Percentiles rank a stretch among this genome's conserved stretches.
Evolutionary conservation across 1,284 basidiomycete species (phyloP).

Genomic region (Porphyrellus sp.): DNA sequence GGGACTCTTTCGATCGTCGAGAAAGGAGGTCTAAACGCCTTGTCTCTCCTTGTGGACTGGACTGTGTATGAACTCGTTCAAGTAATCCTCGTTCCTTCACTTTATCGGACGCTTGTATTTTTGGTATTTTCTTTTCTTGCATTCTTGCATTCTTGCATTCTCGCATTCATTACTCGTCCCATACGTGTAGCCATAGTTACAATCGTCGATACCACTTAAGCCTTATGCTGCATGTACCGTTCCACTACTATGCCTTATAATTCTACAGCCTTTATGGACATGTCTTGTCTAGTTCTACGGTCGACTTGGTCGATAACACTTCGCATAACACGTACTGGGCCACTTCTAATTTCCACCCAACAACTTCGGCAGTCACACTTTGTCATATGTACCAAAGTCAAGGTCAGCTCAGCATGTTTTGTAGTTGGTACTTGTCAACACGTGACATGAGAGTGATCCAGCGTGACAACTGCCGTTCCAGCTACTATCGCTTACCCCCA

Average conservation of each 20-base stretch:
- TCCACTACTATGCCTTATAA: neutral
- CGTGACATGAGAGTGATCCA: too few relatives aligned
- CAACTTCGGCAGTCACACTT: too few relatives aligned
- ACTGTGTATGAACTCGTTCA: neutral
- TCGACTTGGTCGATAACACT: too few relatives aligned
- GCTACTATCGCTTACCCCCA: neutral
- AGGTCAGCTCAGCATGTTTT: too few relatives aligned
- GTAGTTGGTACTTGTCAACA: too few relatives aligned
- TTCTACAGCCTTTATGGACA: too few relatives aligned
- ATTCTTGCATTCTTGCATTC: neutral
- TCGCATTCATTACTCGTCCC: too few relatives aligned
- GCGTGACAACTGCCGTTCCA: too few relatives aligned
- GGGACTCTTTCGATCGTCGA: conserved; percentile 25
- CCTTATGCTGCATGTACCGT: neutral
- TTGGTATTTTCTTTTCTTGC: neutral
- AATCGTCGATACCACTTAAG: neutral
- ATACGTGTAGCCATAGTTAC: conserved; percentile 12
- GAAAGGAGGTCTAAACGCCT: conserved; percentile 15
- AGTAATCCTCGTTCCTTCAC: neutral
- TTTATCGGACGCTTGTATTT: neutral
- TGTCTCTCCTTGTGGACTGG: neutral
- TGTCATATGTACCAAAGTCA: too few relatives aligned
- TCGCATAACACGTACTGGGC: too few relatives aligned
- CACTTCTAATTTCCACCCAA: too few relatives aligned
- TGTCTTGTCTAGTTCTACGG: too few relatives aligned